Percentiles rank a stretch among this genome's conserved stretches.
phyloP scores from a whole-genome alignment of 1,284 basidiomycete species.

The Cryptococcus sp. region DNA sequence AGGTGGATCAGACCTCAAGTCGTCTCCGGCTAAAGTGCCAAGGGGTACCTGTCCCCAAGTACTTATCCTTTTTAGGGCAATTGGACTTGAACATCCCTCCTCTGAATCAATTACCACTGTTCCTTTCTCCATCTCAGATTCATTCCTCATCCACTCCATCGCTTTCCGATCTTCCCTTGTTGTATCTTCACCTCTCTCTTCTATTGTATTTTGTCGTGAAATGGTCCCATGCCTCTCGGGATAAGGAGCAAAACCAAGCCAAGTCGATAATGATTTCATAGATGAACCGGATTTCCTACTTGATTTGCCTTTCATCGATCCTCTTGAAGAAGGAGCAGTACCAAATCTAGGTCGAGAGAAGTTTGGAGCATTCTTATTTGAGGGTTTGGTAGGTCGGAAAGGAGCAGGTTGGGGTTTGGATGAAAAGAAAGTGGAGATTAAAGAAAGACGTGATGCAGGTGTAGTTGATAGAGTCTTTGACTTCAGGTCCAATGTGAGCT shows the following conservation, averaged over 20 bases:
- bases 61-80: no score
- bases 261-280: not conserved
- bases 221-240: not conserved
- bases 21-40: no score
- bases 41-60: no score
- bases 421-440: constrained; percentile 3
- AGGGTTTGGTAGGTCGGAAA: not conserved
- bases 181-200: no score
- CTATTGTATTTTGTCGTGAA: no score
- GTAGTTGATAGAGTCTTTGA: not conserved
- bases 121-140: no score
- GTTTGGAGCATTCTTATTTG: not conserved
- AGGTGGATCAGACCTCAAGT: no score
- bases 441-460: constrained; percentile 2
- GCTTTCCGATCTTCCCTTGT: no score
- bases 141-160: no score
- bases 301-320: not conserved
- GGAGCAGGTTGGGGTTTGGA: not conserved
- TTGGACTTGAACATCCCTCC: no score
- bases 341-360: constrained; percentile 4
- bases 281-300: not conserved
- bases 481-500: constrained; percentile 1
- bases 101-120: no score
- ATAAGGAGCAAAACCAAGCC: not conserved
- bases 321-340: not conserved